Conservation (phyloP, 805 yeast genomes). For the Diddensiella caesifluorescens region DNA sequence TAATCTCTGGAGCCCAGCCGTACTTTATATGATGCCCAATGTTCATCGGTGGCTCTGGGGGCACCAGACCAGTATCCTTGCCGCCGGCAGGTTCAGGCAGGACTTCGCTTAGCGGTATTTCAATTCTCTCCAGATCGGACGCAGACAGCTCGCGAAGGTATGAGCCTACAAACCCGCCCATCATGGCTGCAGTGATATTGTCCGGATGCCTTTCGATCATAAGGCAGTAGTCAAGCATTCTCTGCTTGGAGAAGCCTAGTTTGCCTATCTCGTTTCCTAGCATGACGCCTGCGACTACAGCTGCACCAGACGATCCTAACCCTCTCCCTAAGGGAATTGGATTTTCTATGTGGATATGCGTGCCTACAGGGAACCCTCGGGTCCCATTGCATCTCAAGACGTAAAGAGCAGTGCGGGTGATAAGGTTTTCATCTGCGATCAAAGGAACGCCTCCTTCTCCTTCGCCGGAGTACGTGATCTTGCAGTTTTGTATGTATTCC, state of each 20-base stretch:
- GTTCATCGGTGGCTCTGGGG: conserved; percentile 76
- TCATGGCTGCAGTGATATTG: conserved; percentile 97
- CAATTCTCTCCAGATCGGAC: conserved; percentile 66
- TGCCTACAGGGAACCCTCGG: conserved; percentile 74
- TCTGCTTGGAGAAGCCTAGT: conserved; percentile 63
- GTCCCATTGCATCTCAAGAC: conserved; percentile 80
- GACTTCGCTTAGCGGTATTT: conserved; percentile 79
- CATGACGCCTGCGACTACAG: conserved; percentile 94
- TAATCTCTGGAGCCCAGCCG: conserved; percentile 73
- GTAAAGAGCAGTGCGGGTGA: conserved; percentile 89
- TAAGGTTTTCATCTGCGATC: conserved; percentile 69
- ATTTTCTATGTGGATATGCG: conserved; percentile 71
- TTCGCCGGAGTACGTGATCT: conserved; percentile 64
- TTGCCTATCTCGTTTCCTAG: conserved; percentile 81
- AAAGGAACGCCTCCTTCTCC: conserved; percentile 80
- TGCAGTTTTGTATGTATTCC: conserved; percentile 53
- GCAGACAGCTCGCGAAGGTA: conserved; percentile 75
- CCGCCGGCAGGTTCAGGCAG: conserved; percentile 75
- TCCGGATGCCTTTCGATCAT: conserved; percentile 99
- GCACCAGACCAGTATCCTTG: conserved; percentile 58
- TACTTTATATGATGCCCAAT: conserved; percentile 88
- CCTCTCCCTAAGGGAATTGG: conserved; percentile 98
- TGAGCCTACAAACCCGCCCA: conserved; percentile 98
- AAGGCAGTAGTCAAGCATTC: conserved; percentile 89
- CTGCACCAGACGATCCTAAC: conserved; percentile 95